These are phyloP conservation scores for Jackrogersella multiformis DNA, from an alignment of 495 filamentous ascomycete species.

Conservation along the genomic window DNA sequence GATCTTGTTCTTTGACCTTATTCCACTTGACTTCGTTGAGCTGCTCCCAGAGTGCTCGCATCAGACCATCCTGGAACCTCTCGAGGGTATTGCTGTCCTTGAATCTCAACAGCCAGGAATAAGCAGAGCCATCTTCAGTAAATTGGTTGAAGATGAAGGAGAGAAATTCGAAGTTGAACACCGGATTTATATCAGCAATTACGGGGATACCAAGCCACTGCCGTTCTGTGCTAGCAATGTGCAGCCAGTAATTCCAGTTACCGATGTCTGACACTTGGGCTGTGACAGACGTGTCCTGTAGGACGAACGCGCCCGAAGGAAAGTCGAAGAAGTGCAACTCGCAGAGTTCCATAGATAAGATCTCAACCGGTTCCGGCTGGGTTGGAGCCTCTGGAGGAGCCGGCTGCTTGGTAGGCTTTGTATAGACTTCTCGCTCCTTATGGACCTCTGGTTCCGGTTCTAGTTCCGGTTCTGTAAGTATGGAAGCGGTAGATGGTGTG, in stretches of 20 bases:
- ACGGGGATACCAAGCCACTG: slow-evolving; percentile 92
- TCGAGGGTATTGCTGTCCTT: slow-evolving; percentile 81
- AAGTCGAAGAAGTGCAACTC: slow-evolving; percentile 97
- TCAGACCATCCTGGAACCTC: slow-evolving; percentile 90
- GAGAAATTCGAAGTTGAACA: slow-evolving; percentile 97
- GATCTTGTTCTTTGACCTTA: slow-evolving; percentile 89
- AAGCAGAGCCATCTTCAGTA: slow-evolving; percentile 84
- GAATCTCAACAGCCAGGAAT: slow-evolving; percentile 95
- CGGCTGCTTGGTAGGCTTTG: slow-evolving; percentile 48
- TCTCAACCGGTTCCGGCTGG: slow-evolving; percentile 74
- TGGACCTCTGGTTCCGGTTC: slow-evolving; percentile 26
- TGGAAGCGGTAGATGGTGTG: slow-evolving; percentile 11
- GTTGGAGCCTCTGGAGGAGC: slow-evolving; percentile 57
- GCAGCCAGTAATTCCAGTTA: slow-evolving; percentile 95
- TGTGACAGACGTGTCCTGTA: slow-evolving; percentile 77
- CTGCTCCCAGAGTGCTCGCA: slow-evolving; percentile 97
- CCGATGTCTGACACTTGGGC: slow-evolving; percentile 88
- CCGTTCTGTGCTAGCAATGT: slow-evolving; percentile 78
- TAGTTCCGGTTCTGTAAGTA: slow-evolving; percentile 14
- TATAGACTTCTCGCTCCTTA: slow-evolving; percentile 17
- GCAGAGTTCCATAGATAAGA: slow-evolving; percentile 77
- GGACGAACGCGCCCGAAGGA: slow-evolving; percentile 78
- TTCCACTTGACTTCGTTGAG: slow-evolving; percentile 93
- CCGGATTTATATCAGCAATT: slow-evolving; percentile 90
- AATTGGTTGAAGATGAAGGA: slow-evolving; percentile 99